These are phyloP conservation scores for Globisporangium mamillatum DNA, from an alignment of 352 stramenopile genomes.

Conservation along the genomic window DNA sequence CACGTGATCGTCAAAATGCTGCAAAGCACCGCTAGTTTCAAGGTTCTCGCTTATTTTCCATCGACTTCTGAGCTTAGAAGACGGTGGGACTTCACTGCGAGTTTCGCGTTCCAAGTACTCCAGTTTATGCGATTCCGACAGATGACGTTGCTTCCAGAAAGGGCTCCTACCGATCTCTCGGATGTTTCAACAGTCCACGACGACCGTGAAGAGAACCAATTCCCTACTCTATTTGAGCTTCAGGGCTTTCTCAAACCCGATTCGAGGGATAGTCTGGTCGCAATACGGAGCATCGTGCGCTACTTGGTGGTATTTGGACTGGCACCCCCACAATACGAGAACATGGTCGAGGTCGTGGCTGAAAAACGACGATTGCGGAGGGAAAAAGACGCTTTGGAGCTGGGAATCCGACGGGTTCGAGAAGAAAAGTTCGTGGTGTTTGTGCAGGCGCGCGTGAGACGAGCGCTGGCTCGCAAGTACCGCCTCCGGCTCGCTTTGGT, in stretches of 20 bases:
- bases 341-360: slow-evolving; percentile 39
- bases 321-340: slow-evolving; percentile 26
- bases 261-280: slow-evolving; percentile 16
- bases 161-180: neutral
- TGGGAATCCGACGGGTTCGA: neutral
- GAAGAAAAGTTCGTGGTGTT: slow-evolving; percentile 27
- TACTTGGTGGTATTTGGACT: slow-evolving; percentile 38
- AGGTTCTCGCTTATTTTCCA: slow-evolving; percentile 39
- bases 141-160: slow-evolving; percentile 13
- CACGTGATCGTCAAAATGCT: slow-evolving; percentile 28
- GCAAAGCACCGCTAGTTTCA: slow-evolving; percentile 17
- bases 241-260: neutral
- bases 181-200: neutral
- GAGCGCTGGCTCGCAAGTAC: slow-evolving; percentile 27
- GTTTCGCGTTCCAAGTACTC: slow-evolving; percentile 40
- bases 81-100: slow-evolving; percentile 30
- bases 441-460: slow-evolving; percentile 35
- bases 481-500: slow-evolving; percentile 37
- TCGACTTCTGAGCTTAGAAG: slow-evolving; percentile 24
- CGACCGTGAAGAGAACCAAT: neutral
- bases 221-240: neutral
- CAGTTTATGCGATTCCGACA: slow-evolving; percentile 29
- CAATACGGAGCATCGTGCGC: slow-evolving; percentile 30
- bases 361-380: slow-evolving; percentile 8
- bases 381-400: neutral